Conservation (phyloP, 768 basidiomycete species). For the Naganishia friedmannii region DNA sequence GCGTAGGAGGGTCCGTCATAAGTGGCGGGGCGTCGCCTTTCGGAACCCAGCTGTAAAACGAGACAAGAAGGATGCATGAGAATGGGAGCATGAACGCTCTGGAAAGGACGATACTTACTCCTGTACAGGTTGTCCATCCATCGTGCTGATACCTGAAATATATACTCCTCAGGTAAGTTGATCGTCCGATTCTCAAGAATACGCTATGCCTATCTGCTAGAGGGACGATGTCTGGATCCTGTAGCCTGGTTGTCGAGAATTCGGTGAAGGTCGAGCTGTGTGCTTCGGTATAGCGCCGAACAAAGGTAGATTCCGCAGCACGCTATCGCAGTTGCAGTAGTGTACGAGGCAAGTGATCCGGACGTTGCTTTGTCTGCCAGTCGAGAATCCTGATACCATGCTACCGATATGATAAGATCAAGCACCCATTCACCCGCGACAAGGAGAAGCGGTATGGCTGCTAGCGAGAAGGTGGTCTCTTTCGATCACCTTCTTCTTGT, state of each 20-base stretch:
- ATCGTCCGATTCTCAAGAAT: neutral
- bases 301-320: neutral
- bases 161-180: neutral
- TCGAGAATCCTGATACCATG: no score
- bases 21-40: conserved; percentile 27
- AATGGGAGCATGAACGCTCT: no score
- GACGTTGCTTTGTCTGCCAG: no score
- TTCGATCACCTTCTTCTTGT: neutral
- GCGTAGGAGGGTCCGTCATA: conserved; percentile 17
- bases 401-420: neutral
- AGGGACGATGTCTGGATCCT: neutral
- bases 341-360: no score
- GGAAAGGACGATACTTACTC: conserved; percentile 1
- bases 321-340: no score
- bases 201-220: neutral
- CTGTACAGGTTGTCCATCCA: conserved; percentile 11
- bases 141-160: neutral
- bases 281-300: neutral
- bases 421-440: neutral
- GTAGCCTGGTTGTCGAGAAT: neutral
- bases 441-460: neutral
- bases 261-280: neutral
- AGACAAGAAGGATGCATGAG: neutral
- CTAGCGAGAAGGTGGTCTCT: neutral
- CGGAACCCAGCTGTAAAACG: conserved; percentile 5